Evolutionary conservation across 2,329 filamentous ascomycete species (phyloP), one percentile per base, ranked within the genome.

Genomic region (Botryotinia narcissicola): DNA sequence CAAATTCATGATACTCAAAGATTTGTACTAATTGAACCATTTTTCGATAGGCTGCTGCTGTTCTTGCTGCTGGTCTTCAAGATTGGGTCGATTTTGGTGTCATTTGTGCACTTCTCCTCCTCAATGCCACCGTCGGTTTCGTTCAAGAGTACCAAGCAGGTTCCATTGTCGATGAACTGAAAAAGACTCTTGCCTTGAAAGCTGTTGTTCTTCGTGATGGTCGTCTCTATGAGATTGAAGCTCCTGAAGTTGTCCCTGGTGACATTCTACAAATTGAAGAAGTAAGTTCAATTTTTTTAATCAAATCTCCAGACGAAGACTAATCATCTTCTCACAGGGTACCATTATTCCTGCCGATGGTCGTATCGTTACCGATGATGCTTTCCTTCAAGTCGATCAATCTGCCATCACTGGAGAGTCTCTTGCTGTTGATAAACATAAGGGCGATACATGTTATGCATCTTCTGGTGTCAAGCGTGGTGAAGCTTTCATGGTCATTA

Each of bases 81-180:
- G 92, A 96, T 80, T 97, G 94, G 94, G 92, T 97, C 77, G 94
- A 97, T 85, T 95, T 97, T 80, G 94, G 93, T 87, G 93, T 97
- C 81, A 97, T 97, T 78, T 94, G 92, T 83, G 93, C 85, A 80
- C 87, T 97, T 69, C 88, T 97, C 16, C 82, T 97, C 77, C 91
- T 97, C 77, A 97, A 97, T 85, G 94, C 94, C 60, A 85, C 84
- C 76, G 94, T 97, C 76, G 93, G 94, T 84, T 97, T 97, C 84
- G 86, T 95, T 74, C 94, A 97, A 83, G 94, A 97, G 84, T 97
- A 88, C 84, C 93, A 97, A 84, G 94, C 94, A 75, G 94, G 93
- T 81, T 95, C 92, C 73, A 96, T 97, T 76, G 93, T 97, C 84
- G 93, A 95, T 67, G 93, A 96, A 82, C 85, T 97, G 80, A 97